Conservation (phyloP, 1,284 basidiomycete genomes). For the Pseudomicrostroma phylloplanum region DNA sequence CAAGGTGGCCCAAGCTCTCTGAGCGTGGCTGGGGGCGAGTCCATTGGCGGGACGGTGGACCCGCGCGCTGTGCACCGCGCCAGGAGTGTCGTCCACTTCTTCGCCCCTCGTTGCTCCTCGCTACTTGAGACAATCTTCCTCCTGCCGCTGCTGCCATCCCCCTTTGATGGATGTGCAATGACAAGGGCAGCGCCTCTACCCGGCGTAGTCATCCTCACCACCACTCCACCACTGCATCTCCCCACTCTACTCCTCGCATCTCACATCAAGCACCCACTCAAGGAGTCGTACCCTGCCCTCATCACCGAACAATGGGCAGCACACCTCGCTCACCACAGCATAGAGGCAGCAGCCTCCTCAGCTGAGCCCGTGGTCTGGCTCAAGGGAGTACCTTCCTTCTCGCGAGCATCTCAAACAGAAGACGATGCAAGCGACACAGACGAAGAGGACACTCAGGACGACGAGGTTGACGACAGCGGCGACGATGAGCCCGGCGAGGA, state of each 20-base stretch:
- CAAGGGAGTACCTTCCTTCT: neutral
- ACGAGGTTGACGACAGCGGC: neutral
- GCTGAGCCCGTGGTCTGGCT: constrained; percentile 2
- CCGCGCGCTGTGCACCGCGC: too few relatives aligned
- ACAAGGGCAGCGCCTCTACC: constrained; percentile 5
- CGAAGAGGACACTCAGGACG: constrained; percentile 1
- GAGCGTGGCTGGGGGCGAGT: too few relatives aligned
- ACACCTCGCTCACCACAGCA: neutral
- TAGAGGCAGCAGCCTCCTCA: neutral
- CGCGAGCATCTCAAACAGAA: neutral
- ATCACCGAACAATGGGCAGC: neutral
- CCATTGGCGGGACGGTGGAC: too few relatives aligned
- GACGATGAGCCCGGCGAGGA: neutral
- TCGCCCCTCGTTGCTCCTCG: too few relatives aligned
- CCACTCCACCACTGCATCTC: constrained; percentile 1
- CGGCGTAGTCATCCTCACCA: constrained; percentile 7
- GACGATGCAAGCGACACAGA: constrained; percentile 4
- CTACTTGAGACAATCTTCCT: too few relatives aligned
- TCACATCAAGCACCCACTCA: constrained; percentile 6
- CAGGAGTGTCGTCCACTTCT: too few relatives aligned
- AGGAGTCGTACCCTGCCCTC: neutral
- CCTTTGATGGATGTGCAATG: neutral
- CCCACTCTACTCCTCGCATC: constrained; percentile 5
- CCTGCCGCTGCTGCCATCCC: neutral
- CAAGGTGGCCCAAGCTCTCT: too few relatives aligned